Evolutionary conservation across 257 asterid species (phyloP).

Genomic region (Fraxinus cuspidata): DNA sequence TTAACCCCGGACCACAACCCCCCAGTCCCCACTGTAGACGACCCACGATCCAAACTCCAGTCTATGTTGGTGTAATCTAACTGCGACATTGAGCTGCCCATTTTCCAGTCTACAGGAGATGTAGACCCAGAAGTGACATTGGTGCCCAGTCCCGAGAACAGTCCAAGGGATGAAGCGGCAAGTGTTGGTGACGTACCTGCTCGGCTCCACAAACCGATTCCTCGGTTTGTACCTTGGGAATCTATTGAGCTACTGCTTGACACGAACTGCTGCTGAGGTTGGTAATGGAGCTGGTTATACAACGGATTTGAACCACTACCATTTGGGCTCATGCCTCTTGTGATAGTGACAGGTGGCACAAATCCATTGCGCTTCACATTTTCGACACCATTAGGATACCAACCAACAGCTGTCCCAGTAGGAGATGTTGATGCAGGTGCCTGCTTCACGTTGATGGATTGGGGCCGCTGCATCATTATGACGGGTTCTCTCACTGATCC

Average conservation of each 20-base stretch:
- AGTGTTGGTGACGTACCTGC: conserved; percentile 45
- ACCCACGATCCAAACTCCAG: conserved; percentile 60
- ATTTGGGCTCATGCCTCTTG: conserved; percentile 45
- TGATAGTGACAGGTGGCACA: conserved; percentile 36
- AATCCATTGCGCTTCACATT: conserved; percentile 40
- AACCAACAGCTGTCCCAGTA: conserved; percentile 41
- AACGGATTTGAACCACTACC: conserved; percentile 40
- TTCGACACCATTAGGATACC: conserved; percentile 48
- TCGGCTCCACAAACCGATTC: conserved; percentile 49
- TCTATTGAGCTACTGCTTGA: conserved; percentile 40
- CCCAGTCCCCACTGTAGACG: conserved; percentile 30
- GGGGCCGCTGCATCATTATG: conserved; percentile 59
- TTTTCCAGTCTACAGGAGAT: conserved; percentile 60
- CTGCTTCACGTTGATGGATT: conserved; percentile 43
- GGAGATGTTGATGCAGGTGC: conserved; percentile 51
- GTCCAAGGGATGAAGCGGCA: conserved; percentile 67
- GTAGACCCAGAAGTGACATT: conserved; percentile 48
- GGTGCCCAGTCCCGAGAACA: conserved; percentile 49
- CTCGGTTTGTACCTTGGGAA: conserved; percentile 30
- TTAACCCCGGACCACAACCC: conserved; percentile 51
- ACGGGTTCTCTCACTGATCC: conserved; percentile 61
- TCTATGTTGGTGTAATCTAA: conserved; percentile 58
- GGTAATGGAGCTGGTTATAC: conserved; percentile 46
- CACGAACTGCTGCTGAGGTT: conserved; percentile 44
- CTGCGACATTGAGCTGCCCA: conserved; percentile 46